Percentiles rank a stretch among this genome's conserved stretches.
Conservation (phyloP, 2,329 filamentous ascomycete genomes). For the Rhytidhysteron rufulum region DNA sequence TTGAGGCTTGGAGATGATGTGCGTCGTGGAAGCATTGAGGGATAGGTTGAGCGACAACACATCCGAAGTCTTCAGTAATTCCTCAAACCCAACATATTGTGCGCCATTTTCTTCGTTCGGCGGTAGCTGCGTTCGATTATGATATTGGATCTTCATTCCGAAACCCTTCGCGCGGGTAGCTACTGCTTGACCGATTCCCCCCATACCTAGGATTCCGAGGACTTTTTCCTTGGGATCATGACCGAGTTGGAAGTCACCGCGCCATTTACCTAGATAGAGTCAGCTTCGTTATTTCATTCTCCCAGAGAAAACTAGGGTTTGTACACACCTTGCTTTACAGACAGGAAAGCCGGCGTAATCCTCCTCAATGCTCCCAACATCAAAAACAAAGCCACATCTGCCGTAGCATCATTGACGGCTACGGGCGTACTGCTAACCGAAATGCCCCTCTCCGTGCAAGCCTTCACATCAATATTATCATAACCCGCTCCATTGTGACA, state of each 20-base stretch:
- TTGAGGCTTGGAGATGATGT: slow-evolving; percentile 50
- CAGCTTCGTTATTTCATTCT: slow-evolving; percentile 5
- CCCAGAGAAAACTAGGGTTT: neutral
- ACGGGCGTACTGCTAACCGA: slow-evolving; percentile 45
- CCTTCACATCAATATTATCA: slow-evolving; percentile 56
- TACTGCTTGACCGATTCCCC: slow-evolving; percentile 54
- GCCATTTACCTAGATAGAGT: slow-evolving; percentile 35
- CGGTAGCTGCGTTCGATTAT: slow-evolving; percentile 47
- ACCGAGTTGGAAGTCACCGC: slow-evolving; percentile 46
- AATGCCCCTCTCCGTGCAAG: slow-evolving; percentile 47
- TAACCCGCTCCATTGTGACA: slow-evolving; percentile 55
- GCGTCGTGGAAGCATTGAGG: slow-evolving; percentile 47
- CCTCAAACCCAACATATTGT: slow-evolving; percentile 54
- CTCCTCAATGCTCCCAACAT: slow-evolving; percentile 51
- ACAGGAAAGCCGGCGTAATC: slow-evolving; percentile 44
- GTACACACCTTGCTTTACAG: slow-evolving; percentile 41
- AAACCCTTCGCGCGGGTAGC: slow-evolving; percentile 49
- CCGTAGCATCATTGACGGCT: slow-evolving; percentile 51
- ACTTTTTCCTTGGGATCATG: slow-evolving; percentile 52
- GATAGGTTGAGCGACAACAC: slow-evolving; percentile 54
- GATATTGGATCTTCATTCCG: slow-evolving; percentile 57
- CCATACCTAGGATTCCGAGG: slow-evolving; percentile 58
- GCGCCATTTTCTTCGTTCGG: slow-evolving; percentile 42
- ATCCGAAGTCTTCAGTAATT: slow-evolving; percentile 51
- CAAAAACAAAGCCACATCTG: slow-evolving; percentile 48